A percentile compares a stretch with the other conserved stretches of the same genome.
phyloP scores from a whole-genome alignment of 2,329 filamentous ascomycete species.

The Pseudogymnoascus sp. region DNA sequence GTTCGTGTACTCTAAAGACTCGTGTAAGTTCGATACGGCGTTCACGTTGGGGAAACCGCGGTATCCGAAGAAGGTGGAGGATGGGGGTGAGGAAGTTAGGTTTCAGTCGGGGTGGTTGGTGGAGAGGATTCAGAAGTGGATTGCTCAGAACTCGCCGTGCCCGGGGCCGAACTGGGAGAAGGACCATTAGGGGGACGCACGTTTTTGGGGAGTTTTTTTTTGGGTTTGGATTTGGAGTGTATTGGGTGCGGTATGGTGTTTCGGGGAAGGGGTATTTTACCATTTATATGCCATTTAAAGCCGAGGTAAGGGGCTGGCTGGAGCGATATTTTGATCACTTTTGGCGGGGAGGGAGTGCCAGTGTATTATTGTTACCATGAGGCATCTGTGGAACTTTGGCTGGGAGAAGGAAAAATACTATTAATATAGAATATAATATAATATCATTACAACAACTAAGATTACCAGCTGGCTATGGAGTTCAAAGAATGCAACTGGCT shows the following conservation, averaged over 20 bases:
- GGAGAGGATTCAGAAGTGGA: slow-evolving; percentile 10
- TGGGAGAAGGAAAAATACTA: neutral
- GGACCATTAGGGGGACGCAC: neutral
- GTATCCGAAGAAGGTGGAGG: neutral
- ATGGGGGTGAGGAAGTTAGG: neutral
- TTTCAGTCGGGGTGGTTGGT: slow-evolving; percentile 16
- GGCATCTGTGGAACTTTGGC: neutral
- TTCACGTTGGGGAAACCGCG: slow-evolving; percentile 17
- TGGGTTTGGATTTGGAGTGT: neutral
- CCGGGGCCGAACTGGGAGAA: neutral
- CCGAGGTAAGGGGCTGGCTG: neutral
- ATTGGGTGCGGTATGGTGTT: neutral
- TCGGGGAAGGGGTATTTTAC: neutral
- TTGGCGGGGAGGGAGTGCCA: neutral
- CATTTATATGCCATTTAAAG: neutral
- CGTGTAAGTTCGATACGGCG: slow-evolving; percentile 16
- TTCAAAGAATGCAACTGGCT: neutral
- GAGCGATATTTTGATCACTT: neutral
- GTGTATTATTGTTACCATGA: neutral
- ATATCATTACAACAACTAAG: neutral
- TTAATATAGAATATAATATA: neutral
- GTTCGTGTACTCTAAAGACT: slow-evolving; percentile 28
- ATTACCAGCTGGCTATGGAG: neutral
- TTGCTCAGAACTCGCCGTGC: neutral
- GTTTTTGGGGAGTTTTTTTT: neutral